phyloP scores from a whole-genome alignment of 2,329 filamentous ascomycete genomes.

The Diaporthe nobilis region DNA sequence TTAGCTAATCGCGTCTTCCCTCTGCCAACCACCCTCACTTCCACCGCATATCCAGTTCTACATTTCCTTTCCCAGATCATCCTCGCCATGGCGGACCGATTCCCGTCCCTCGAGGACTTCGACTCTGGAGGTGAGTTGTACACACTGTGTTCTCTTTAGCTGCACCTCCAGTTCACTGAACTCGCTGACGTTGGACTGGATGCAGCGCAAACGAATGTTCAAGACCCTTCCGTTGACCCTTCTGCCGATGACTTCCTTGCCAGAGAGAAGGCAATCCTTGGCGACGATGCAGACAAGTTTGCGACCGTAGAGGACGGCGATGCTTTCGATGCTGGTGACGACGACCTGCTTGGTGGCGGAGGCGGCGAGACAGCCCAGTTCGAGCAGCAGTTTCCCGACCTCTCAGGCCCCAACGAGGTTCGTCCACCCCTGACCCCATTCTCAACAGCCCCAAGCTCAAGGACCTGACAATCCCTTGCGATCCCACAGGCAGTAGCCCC shows the following conservation, averaged over 20 bases:
- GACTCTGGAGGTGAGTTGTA: constrained; percentile 71
- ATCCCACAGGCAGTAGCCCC: constrained; percentile 75
- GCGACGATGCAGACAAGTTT: constrained; percentile 95
- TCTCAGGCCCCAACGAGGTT: constrained; percentile 79
- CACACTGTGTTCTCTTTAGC: constrained; percentile 34
- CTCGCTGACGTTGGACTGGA: constrained; percentile 45
- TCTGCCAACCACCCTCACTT: background rate
- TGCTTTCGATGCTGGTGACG: constrained; percentile 75
- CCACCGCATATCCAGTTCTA: background rate
- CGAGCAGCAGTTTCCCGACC: constrained; percentile 91
- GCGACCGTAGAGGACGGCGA: constrained; percentile 80
- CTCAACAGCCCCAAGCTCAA: too few relatives aligned
- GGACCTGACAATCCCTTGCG: background rate
- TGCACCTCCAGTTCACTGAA: constrained; percentile 42
- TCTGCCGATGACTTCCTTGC: constrained; percentile 88
- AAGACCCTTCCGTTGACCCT: constrained; percentile 68
- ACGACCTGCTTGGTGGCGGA: constrained; percentile 80
- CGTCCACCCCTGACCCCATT: constrained; percentile 3
- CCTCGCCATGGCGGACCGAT: constrained; percentile 79
- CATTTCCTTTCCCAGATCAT: constrained; percentile 1
- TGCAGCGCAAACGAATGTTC: constrained; percentile 77
- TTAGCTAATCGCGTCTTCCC: background rate
- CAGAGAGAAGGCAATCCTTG: constrained; percentile 89
- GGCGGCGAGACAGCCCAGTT: constrained; percentile 71
- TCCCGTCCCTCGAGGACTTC: constrained; percentile 85